Base-by-base conservation (phyloP, 768 basidiomycete genomes). In the Hygrophorus pudorinus region DNA sequence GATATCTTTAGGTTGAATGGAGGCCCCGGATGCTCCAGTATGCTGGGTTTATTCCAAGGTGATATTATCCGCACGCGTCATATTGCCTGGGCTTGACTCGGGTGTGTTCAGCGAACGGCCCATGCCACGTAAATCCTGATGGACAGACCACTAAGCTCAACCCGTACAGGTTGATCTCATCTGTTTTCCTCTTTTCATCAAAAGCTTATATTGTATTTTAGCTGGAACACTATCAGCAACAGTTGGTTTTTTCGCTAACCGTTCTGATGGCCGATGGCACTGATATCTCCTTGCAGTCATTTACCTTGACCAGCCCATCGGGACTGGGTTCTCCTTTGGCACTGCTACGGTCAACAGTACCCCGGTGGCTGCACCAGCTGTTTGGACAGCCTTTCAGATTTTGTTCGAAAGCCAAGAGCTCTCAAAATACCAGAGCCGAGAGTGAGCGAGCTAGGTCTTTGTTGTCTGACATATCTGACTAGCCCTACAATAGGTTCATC, bases 221-320 rank as follows among this genome's bases (percentile, higher is more conserved):
- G n/a, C n/a, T n/a, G n/a, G n/a, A n/a, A n/a, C n/a, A n/a, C n/a
- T n/a, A n/a, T n/a, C n/a, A n/a, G n/a, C n/a, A n/a, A n/a, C n/a
- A n/a, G n/a, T n/a, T n/a, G n/a, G n/a, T n/a, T n/a, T n/a, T n/a
- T n/a, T n/a, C n/a, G n/a, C n/a, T n/a, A n/a, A n/a, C n/a, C n/a
- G n/a, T n/a, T n/a, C n/a, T n/a, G n/a, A n/a, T n/a, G n/a, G n/a
- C n/a, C n/a, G n/a, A n/a, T n/a, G n/a, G n/a, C n/a, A n/a, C n/a
- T n/a, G n/a, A n/a, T n/a, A n/a, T 20, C 32, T 14, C 0, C 32
- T 4, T 10, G 1, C 41, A 82, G 79, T 83, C 59, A 75, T 83
- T 28, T 82, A 81, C 54, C 76, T 82, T 27, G 79, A 81, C 55
- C 79, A 82, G 53, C 80, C 79, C 4, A 75, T n/a, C n/a, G n/a